Evolutionary conservation across 306 rosid genomes (phyloP), one percentile per base, ranked within the genome.

Genomic region (Inga oerstediana): DNA sequence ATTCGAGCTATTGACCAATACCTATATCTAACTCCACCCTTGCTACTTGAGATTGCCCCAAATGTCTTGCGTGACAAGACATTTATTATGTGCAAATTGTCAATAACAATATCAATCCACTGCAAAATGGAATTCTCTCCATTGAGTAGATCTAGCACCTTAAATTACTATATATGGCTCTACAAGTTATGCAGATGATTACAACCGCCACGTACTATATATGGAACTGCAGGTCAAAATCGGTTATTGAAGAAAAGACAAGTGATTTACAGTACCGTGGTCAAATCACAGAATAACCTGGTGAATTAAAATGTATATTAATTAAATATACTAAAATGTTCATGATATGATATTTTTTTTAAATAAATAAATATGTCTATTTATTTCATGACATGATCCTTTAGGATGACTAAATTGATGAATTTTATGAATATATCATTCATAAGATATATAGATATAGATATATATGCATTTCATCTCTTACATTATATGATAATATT

Each of bases 151-250:
- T 58, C 30, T 58, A 58, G 9, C 1, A 24, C 79, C 65, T 30
- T 54, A 49, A 74, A 79, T n/a, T 74, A 78, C 24, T 58, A 58
- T 35, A 37, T 67, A 58, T 58, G 74, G 76, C 32, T 44, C 76
- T 46, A 35, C 56, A 58, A 72, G 49, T 66, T 39, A 44, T 71
- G 81, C 82, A 79, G 65, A 54, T 79, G 43, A 51, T 32, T 30
- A 12, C 0, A 0, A 27, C 12, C 19, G n/a, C 49, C 54, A 48
- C 43, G 35, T 7, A 15, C 73, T 39, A 48, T 32, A 48, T 67
- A 75, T 48, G 76, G 51, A 61, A 37, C 41, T 30, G 39, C 43
- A 65, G 20, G 41, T 65, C 41, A 30, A 62, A 65, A 51, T 51
- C 6, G 8, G 19, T 5, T 51, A 51, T 51, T 51, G 58, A 51